Percentiles rank a stretch among this genome's conserved stretches.
Conservation (phyloP, 805 yeast genomes). For the Lachancea cidri region DNA sequence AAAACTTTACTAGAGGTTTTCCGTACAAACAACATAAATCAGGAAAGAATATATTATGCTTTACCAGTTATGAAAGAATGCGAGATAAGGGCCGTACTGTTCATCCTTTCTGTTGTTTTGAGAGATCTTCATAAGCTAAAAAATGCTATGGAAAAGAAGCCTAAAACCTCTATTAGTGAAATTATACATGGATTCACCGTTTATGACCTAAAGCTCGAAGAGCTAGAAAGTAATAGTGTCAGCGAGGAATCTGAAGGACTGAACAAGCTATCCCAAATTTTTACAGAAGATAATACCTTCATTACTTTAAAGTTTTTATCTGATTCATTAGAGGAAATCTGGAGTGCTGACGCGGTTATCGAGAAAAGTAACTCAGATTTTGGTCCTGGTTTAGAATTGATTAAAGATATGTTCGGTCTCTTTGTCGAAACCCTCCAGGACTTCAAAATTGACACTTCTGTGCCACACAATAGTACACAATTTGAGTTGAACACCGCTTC, state of each 20-base stretch:
- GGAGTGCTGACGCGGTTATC: background rate
- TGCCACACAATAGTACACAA: background rate
- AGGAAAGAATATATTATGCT: background rate
- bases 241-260: background rate
- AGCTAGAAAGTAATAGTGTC: background rate
- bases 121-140: background rate
- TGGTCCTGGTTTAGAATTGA: background rate
- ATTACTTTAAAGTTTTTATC: background rate
- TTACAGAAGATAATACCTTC: constrained; percentile 1
- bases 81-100: constrained; percentile 1
- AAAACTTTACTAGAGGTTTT: background rate
- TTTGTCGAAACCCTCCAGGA: background rate
- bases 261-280: background rate
- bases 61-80: constrained; percentile 1
- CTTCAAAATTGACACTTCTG: background rate
- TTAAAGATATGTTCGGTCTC: background rate
- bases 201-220: background rate
- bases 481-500: background rate
- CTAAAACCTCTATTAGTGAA: background rate
- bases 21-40: background rate
- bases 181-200: background rate
- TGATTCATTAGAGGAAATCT: background rate
- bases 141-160: background rate
- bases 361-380: background rate
- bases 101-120: background rate